Evolutionary conservation across 2,329 filamentous ascomycete genomes (phyloP).

Genomic region (Diaporthe citri): DNA sequence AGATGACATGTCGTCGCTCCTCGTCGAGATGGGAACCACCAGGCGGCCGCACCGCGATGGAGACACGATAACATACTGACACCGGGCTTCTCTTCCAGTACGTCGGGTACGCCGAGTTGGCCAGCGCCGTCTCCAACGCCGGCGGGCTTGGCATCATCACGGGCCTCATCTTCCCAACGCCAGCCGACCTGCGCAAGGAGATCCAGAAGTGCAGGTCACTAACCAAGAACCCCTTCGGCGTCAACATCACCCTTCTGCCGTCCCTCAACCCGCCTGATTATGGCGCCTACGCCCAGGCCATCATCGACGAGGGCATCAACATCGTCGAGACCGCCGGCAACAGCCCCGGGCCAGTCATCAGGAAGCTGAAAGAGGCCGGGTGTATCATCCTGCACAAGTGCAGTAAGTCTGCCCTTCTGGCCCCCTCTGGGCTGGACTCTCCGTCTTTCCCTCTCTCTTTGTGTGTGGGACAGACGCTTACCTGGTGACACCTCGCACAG

Average conservation of each 20-base stretch:
- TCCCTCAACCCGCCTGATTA: conserved; percentile 93
- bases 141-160: conserved; percentile 87
- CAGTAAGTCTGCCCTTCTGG: conserved; percentile 61
- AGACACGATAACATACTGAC: not conserved
- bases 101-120: conserved; percentile 84
- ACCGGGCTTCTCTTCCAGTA: conserved; percentile 63
- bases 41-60: not conserved
- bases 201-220: conserved; percentile 88
- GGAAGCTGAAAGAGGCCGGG: conserved; percentile 84
- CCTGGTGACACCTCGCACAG: conserved; percentile 9
- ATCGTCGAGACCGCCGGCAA: conserved; percentile 78
- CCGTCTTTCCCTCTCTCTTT: too few species aligned
- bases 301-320: conserved; percentile 91
- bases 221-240: conserved; percentile 85
- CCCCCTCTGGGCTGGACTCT: not conserved
- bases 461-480: conserved; percentile 14
- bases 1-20: not conserved
- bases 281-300: conserved; percentile 87
- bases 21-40: not conserved
- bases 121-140: conserved; percentile 83
- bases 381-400: conserved; percentile 94
- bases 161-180: conserved; percentile 91
- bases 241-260: conserved; percentile 95
- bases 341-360: conserved; percentile 89
- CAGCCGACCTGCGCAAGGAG: conserved; percentile 92